phyloP scores from a whole-genome alignment of 2,329 filamentous ascomycete species.

The Aspergillus luchuensis region DNA sequence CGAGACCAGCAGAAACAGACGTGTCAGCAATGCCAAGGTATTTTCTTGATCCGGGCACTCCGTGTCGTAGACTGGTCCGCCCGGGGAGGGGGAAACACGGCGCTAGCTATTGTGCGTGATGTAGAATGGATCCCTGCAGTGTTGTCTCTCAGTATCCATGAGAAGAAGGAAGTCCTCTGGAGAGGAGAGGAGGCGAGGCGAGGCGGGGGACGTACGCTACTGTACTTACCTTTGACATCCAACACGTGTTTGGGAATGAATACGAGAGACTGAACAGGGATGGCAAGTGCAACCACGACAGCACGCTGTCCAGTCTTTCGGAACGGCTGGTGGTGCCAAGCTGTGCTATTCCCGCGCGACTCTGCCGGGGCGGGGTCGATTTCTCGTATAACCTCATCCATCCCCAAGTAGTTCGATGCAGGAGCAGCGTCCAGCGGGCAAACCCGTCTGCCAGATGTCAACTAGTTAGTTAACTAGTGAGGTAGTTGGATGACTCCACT shows the following conservation, averaged over 20 bases:
- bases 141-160: background rate
- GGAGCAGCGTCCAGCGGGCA: background rate
- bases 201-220: too few species aligned
- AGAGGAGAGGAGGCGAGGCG: too few species aligned
- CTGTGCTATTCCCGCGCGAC: background rate
- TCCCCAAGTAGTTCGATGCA: background rate
- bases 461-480: background rate
- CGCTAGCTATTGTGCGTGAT: background rate
- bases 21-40: constrained; percentile 6
- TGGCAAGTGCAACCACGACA: constrained; percentile 1
- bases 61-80: background rate
- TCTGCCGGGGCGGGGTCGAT: background rate
- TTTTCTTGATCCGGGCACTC: too few species aligned
- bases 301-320: constrained; percentile 3
- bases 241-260: constrained; percentile 6
- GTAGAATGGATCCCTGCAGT: background rate
- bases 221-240: background rate
- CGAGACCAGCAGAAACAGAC: background rate
- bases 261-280: background rate
- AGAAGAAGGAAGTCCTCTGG: too few species aligned
- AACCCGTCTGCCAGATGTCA: background rate
- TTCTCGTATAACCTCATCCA: constrained; percentile 8
- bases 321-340: constrained; percentile 5
- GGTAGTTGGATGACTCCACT: background rate
- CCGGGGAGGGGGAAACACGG: background rate